Percentiles rank a stretch among this genome's conserved stretches.
Conservation (phyloP, 768 basidiomycete genomes). For the Coprinopsis cinerea region DNA sequence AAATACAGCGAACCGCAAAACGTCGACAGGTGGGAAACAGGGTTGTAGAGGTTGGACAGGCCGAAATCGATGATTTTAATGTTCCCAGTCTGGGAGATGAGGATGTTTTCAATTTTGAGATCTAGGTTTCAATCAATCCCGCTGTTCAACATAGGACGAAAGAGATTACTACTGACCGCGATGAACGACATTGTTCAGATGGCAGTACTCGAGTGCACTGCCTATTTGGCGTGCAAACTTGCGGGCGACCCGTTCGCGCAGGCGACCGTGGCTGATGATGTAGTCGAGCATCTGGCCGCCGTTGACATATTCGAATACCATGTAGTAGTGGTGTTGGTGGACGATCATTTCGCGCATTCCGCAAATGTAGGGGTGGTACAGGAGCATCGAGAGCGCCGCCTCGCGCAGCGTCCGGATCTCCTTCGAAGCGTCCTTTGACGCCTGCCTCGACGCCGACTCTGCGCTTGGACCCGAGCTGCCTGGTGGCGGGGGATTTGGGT, state of each 20-base stretch:
- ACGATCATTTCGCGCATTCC: constrained; percentile 99
- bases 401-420: constrained; percentile 95
- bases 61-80: constrained; percentile 99
- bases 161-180: constrained; percentile 47
- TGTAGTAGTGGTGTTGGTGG: constrained; percentile 98
- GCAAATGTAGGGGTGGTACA: constrained; percentile 98
- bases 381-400: constrained; percentile 89
- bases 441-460: constrained; percentile 64
- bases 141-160: not conserved
- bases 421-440: constrained; percentile 86
- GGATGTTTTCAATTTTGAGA: constrained; percentile 99
- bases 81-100: constrained; percentile 96
- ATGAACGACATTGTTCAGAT: constrained; percentile 96
- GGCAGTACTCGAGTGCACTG: constrained; percentile 93
- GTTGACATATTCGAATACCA: constrained; percentile 98
- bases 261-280: constrained; percentile 95
- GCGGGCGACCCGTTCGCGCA: constrained; percentile 90
- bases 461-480: constrained; percentile 35
- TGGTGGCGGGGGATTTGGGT: constrained; percentile 49
- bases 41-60: constrained; percentile 92
- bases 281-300: constrained; percentile 99
- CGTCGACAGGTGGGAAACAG: constrained; percentile 74
- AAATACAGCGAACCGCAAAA: constrained; percentile 99
- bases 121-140: constrained; percentile 34
- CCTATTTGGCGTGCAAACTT: constrained; percentile 99